phyloP scores from a whole-genome alignment of 352 stramenopile genomes.

The Phytophthora sojae region DNA sequence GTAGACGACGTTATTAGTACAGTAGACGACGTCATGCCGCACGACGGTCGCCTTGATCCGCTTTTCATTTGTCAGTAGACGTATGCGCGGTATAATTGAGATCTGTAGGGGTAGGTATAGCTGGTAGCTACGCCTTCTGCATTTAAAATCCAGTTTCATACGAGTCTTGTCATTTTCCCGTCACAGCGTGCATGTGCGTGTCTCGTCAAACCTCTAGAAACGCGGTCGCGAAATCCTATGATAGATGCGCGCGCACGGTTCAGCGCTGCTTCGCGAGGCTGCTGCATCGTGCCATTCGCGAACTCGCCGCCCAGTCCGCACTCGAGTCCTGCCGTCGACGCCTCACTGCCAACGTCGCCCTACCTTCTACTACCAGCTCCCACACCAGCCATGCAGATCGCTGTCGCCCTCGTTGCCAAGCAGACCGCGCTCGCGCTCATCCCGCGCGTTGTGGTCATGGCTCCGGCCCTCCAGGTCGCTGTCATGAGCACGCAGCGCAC shows the following conservation, averaged over 20 bases:
- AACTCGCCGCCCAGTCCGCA: constrained; percentile 30
- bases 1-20: constrained; percentile 39
- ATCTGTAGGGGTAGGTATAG: too few species aligned
- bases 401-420: constrained; percentile 36
- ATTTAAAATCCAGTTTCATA: too few species aligned
- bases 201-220: constrained; percentile 30
- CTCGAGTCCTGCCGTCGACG: constrained; percentile 10
- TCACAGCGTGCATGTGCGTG: too few species aligned
- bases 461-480: constrained; percentile 32
- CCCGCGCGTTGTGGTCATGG: constrained; percentile 25
- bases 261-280: not conserved
- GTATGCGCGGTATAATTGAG: too few species aligned
- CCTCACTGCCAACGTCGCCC: constrained; percentile 16
- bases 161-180: too few species aligned
- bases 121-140: too few species aligned
- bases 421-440: constrained; percentile 29
- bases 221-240: constrained; percentile 19
- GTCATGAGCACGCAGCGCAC: constrained; percentile 31
- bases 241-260: constrained; percentile 4
- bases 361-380: not conserved
- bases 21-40: constrained; percentile 46
- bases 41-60: constrained; percentile 45
- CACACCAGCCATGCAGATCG: constrained; percentile 28
- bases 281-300: constrained; percentile 24
- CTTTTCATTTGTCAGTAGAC: too few species aligned